Conservation (phyloP, 192 early-diverging fungal genomes). For the Umbelopsis isabellina region DNA sequence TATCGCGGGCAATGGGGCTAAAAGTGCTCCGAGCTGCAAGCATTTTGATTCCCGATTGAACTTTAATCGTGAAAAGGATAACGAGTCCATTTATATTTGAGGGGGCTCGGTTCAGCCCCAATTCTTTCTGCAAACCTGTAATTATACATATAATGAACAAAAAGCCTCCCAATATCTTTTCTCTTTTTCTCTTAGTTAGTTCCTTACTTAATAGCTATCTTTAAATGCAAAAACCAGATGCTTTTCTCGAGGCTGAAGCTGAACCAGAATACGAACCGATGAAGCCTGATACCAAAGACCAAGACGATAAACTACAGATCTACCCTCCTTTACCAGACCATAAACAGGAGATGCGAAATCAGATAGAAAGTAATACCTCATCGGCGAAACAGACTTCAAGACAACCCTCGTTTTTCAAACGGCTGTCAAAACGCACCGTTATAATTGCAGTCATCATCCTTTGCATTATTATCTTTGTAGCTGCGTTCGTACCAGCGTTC, state of each 20-base stretch:
- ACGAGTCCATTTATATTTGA: too few species aligned
- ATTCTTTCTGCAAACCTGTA: too few species aligned
- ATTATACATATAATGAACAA: too few species aligned
- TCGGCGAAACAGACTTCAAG: neutral
- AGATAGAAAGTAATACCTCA: neutral
- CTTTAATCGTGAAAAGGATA: too few species aligned
- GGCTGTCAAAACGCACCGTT: neutral
- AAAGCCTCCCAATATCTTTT: neutral
- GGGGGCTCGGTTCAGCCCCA: too few species aligned
- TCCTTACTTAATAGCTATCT: neutral
- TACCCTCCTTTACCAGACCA: neutral
- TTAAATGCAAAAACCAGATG: constrained; percentile 9
- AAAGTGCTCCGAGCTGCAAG: too few species aligned
- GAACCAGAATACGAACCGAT: neutral
- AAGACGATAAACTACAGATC: neutral
- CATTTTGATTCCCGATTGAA: too few species aligned
- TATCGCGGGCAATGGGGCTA: too few species aligned
- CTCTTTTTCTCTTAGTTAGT: neutral
- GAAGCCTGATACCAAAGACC: neutral
- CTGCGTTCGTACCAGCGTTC: constrained; percentile 7
- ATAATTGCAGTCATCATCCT: constrained; percentile 5
- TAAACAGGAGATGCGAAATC: neutral
- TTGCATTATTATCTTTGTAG: neutral
- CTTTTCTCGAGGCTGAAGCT: neutral
- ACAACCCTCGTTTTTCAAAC: neutral